These are phyloP conservation scores for Penicillium sp. DNA, from an alignment of 2,329 filamentous ascomycete species.

Conservation along the genomic window DNA sequence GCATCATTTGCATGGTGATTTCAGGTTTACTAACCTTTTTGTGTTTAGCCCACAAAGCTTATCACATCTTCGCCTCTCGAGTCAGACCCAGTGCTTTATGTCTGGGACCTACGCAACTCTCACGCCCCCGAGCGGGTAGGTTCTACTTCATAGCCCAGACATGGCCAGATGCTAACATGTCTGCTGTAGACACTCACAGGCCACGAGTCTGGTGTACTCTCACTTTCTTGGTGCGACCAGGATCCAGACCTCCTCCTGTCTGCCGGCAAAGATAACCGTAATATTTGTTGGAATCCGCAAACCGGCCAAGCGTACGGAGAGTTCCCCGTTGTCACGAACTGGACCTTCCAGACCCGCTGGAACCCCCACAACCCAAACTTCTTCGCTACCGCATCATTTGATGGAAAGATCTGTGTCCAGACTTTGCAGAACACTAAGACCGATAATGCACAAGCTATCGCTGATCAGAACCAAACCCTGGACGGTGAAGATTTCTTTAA, in stretches of 20 bases:
- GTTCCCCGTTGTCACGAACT: slow-evolving; percentile 97
- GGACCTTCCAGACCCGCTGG: slow-evolving; percentile 95
- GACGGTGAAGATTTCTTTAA: slow-evolving; percentile 97
- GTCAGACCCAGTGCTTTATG: slow-evolving; percentile 77
- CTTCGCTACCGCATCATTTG: slow-evolving; percentile 92
- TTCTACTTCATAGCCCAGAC: not conserved
- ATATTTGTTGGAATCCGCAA: slow-evolving; percentile 93
- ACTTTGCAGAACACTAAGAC: slow-evolving; percentile 92
- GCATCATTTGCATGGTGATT: not conserved
- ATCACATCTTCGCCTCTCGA: slow-evolving; percentile 90
- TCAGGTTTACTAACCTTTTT: slow-evolving; percentile 14
- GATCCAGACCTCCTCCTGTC: slow-evolving; percentile 87
- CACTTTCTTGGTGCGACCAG: slow-evolving; percentile 91
- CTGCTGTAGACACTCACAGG: slow-evolving; percentile 68
- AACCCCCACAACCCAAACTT: slow-evolving; percentile 90
- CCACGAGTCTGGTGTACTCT: slow-evolving; percentile 92
- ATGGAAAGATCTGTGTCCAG: slow-evolving; percentile 92
- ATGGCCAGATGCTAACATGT: slow-evolving; percentile 14
- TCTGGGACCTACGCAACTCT: slow-evolving; percentile 96
- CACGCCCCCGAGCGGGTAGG: slow-evolving; percentile 76
- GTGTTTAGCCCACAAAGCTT: slow-evolving; percentile 71
- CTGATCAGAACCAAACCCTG: slow-evolving; percentile 64
- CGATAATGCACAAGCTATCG: slow-evolving; percentile 60
- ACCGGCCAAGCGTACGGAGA: slow-evolving; percentile 85
- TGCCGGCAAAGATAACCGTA: slow-evolving; percentile 94